Evolutionary conservation across 148 eudicot genomes (phyloP), one percentile per base, ranked within the genome.

Genomic region (Vaccinium macrocarpon): DNA sequence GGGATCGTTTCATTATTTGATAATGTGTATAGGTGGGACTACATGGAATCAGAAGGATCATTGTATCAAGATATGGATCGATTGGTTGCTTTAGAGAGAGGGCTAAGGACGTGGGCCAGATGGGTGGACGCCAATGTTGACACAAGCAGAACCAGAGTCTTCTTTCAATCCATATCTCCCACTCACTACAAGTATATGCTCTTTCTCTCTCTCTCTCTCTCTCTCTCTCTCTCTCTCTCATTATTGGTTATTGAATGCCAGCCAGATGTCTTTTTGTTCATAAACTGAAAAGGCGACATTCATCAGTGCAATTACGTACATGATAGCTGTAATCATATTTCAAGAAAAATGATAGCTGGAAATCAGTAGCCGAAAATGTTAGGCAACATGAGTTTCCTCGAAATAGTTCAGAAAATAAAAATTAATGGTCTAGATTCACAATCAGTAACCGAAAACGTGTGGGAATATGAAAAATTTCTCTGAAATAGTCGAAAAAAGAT

Each of bases 101-200:
- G 93, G 76, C 86, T 97, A 6, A 90, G 88, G 68, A 97, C 99
- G 9, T 97, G 99, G 99, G 98, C 95, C 53, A 89, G 86, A 79
- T 97, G 98, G 98, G 90, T 93, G 12, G 98, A 95, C 48, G 23
- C 91, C 23, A 88, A 94, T 38, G 80, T 95, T 14, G 98, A 94
- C 83, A 32, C 57, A 6, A 86, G 85, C 4, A 86, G 78, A 66
- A 95, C 96, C 85, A 88, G 87, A 61, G 86, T 97, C 35, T 94
- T 97, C 86, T 95, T 97, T 83, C 96, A 95, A 82, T 90, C 96
- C 84, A 90, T 97, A 77, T 97, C 99, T 79, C 99, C 99, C 1
- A 92, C 98, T 38, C 98, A 95, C 76, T 92, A 93, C 90, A 88
- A 92, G 98, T 93, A 91, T 42, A 32, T 21, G 21, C 81, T 87